Evolutionary conservation across 768 basidiomycete genomes (phyloP).

Genomic region (Agaricus blazei): DNA sequence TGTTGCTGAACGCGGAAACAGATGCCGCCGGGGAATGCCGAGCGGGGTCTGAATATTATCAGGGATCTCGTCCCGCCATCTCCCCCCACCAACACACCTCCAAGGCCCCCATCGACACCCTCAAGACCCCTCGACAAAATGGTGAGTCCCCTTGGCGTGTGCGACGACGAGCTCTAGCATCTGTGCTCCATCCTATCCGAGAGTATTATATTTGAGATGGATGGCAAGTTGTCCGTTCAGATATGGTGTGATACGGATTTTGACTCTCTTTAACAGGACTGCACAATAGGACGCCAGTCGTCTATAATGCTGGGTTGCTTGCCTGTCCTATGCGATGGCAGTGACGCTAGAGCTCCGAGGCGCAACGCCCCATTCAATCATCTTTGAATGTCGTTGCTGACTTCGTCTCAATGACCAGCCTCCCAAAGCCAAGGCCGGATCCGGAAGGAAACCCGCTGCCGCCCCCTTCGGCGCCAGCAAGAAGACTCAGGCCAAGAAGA

Average conservation of each 20-base stretch:
- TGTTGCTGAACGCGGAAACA: too few relatives aligned
- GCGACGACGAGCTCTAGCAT: constrained; percentile 35
- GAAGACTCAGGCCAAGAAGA: constrained; percentile 73
- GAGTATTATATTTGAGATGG: constrained; percentile 32
- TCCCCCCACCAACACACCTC: background rate
- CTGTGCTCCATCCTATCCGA: constrained; percentile 29
- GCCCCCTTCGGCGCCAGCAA: constrained; percentile 82
- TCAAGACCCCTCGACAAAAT: constrained; percentile 43
- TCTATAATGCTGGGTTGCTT: constrained; percentile 31
- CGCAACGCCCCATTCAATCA: constrained; percentile 25
- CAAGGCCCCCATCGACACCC: constrained; percentile 16
- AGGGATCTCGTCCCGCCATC: too few relatives aligned
- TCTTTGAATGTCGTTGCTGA: constrained; percentile 33
- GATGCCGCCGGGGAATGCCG: too few relatives aligned
- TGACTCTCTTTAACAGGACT: constrained; percentile 15
- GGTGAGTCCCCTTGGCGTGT: constrained; percentile 37
- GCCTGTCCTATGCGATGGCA: constrained; percentile 16
- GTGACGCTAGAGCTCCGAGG: constrained; percentile 54
- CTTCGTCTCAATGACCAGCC: constrained; percentile 94
- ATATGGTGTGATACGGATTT: constrained; percentile 21
- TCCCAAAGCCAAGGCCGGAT: constrained; percentile 65
- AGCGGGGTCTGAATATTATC: too few relatives aligned
- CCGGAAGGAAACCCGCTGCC: constrained; percentile 81
- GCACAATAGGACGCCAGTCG: constrained; percentile 28
- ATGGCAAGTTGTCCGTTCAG: constrained; percentile 42